Base-by-base conservation (phyloP, 176 grass and related monocot genomes). In the Thinopyrum elongatum region DNA sequence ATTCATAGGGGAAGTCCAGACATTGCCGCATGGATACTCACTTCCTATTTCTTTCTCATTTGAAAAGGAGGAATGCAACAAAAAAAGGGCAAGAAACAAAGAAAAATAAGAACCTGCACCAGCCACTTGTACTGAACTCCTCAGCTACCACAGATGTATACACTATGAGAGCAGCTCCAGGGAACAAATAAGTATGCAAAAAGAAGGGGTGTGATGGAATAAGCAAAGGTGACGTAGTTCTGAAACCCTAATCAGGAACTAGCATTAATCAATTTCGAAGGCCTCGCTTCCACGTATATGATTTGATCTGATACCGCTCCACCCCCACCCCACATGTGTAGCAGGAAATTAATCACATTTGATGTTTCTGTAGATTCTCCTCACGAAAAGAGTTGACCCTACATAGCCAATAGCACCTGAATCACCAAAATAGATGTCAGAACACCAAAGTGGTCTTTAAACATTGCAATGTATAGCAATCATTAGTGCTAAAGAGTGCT, bases 281-380 rank as follows among this genome's bases (percentile, higher is more conserved):
- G 67, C 35, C 60, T 80, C 31, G 28, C 60, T 87, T 83, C 59
- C 42, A 70, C 51, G 74, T 69, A 83, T 73, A 35, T 75, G 70
- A 76, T 76, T 16, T 31, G 11, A 51, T 80, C 76, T 75, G 47
- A 70, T 59, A 65, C 67, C 0, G 8, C 53, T 59, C 22, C 53
- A 9, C 25, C 81, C 7, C 6, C n/a, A 28, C 4, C 39, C 55
- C 34, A 61, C 10, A 31, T 4, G 67, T 62, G 76, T 25, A 63
- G 67, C 22, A 6, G 46, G 60, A 73, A 79, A 69, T 86, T 82
- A 93, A 81, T 93, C 91, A 36, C 91, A 93, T 85, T 93, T 93
- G 70, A 93, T 93, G 26, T 93, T 93, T 90, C 88, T 88, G 85
- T 93, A 93, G 85, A 93, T 93, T 90, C 88, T 93, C 70, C 91